Conservation (phyloP, 1,139 yeast genomes). For the Nadsonia commutata region DNA sequence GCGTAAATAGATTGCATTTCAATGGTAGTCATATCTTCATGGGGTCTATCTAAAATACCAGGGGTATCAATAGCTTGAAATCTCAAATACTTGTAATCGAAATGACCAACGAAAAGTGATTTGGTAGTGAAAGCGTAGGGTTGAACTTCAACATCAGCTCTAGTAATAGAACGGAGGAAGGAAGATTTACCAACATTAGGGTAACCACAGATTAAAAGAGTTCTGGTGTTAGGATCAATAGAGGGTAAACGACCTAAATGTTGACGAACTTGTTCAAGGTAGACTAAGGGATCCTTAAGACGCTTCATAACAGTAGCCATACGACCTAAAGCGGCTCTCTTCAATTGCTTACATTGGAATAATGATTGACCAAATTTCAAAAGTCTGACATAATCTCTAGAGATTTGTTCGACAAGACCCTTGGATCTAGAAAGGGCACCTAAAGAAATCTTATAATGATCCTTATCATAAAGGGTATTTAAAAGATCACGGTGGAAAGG, state of each 20-base stretch:
- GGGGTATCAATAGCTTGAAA: conserved; percentile 99
- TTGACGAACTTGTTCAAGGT: conserved; percentile 96
- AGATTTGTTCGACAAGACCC: conserved; percentile 84
- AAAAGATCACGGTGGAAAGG: conserved; percentile 96
- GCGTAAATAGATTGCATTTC: conserved; percentile 99
- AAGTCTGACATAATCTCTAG: conserved; percentile 86
- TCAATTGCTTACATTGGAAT: conserved; percentile 95
- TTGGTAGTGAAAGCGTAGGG: conserved; percentile 98
- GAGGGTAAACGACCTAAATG: conserved; percentile 97
- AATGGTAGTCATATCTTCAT: conserved; percentile 98
- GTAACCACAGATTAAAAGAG: conserved; percentile 92
- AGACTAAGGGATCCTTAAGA: conserved; percentile 80
- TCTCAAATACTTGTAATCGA: conserved; percentile 90
- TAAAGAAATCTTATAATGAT: conserved; percentile 93
- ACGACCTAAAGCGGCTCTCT: conserved; percentile 97
- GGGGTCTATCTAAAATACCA: conserved; percentile 95
- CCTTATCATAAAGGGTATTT: conserved; percentile 95
- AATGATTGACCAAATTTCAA: conserved; percentile 94
- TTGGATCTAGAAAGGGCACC: conserved; percentile 93
- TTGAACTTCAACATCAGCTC: conserved; percentile 98
- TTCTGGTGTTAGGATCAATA: conserved; percentile 97
- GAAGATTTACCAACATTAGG: conserved; percentile 99
- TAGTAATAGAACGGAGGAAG: conserved; percentile 80
- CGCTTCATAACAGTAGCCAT: conserved; percentile 97
- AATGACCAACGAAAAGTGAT: conserved; percentile 89